Evolutionary conservation across 805 yeast genomes (phyloP).

Genomic region (Grigorovia humatica): DNA sequence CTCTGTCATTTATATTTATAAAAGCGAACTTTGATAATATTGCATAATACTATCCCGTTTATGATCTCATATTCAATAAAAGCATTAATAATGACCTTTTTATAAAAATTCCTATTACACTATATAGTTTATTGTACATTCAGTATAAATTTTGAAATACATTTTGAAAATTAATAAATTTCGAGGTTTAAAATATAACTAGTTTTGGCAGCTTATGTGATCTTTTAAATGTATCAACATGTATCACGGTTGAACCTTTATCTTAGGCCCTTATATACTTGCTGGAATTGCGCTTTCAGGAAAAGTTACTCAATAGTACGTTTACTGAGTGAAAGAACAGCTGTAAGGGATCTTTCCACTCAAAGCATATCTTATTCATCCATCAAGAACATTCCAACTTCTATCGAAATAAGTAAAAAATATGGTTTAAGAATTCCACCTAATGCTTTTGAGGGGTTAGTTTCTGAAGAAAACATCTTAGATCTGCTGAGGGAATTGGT

Average conservation of each 20-base stretch:
- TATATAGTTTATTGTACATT: neutral
- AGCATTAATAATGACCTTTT: neutral
- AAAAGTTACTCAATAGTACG: neutral
- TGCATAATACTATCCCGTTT: too few relatives aligned
- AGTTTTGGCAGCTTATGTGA: neutral
- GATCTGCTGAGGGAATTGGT: neutral
- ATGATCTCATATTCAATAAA: too few relatives aligned
- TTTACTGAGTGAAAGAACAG: neutral
- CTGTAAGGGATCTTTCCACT: neutral
- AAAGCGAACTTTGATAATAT: neutral
- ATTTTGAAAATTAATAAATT: too few relatives aligned
- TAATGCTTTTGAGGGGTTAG: neutral
- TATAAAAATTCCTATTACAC: neutral
- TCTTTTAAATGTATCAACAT: neutral
- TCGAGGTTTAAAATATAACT: neutral
- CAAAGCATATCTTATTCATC: neutral
- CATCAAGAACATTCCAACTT: neutral
- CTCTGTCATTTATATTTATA: neutral
- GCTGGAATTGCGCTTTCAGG: too few relatives aligned
- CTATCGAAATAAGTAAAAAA: too few relatives aligned
- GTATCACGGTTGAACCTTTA: neutral
- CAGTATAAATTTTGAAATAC: too few relatives aligned
- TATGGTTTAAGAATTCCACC: neutral
- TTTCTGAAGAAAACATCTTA: neutral
- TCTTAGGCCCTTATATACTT: too few relatives aligned